Percentiles rank a stretch among this genome's conserved stretches.
Conservation (phyloP, 495 filamentous ascomycete species). For the Penicillium arizonense region DNA sequence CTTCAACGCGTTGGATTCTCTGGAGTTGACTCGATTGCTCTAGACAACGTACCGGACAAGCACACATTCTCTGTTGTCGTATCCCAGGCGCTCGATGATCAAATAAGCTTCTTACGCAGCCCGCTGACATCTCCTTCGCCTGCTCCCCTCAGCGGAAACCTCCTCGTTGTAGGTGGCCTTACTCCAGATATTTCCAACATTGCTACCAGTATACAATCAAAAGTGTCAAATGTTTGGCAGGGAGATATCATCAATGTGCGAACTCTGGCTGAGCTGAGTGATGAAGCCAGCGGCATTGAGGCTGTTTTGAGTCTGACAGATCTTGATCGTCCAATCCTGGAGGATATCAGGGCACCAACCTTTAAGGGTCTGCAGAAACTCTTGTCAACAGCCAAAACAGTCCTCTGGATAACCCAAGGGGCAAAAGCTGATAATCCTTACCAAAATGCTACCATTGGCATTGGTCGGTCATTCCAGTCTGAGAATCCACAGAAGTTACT, state of each 20-base stretch:
- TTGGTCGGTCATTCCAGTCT: background rate
- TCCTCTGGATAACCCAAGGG: background rate
- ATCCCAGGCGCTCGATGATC: conserved; percentile 34
- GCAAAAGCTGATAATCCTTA: background rate
- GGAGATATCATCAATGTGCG: too few species aligned
- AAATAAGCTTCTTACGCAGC: conserved; percentile 17
- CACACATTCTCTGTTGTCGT: conserved; percentile 23
- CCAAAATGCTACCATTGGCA: background rate
- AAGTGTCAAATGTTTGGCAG: too few species aligned
- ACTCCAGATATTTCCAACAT: background rate
- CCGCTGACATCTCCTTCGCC: conserved; percentile 8
- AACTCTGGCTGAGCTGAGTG: too few species aligned
- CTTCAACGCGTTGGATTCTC: conserved; percentile 36
- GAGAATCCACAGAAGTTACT: background rate
- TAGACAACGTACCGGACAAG: conserved; percentile 3
- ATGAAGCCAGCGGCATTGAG: background rate
- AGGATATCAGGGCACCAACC: too few species aligned
- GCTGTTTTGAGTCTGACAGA: conserved; percentile 1
- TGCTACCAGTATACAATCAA: too few species aligned
- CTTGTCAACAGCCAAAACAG: background rate
- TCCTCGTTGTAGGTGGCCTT: background rate
- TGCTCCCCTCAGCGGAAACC: background rate
- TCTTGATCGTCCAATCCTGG: background rate
- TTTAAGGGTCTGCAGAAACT: background rate
- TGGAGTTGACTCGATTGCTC: conserved; percentile 32